Percentiles rank a stretch among this genome's conserved stretches.
phyloP scores from a whole-genome alignment of 129 eudicot genomes.

The Arctium minus region DNA sequence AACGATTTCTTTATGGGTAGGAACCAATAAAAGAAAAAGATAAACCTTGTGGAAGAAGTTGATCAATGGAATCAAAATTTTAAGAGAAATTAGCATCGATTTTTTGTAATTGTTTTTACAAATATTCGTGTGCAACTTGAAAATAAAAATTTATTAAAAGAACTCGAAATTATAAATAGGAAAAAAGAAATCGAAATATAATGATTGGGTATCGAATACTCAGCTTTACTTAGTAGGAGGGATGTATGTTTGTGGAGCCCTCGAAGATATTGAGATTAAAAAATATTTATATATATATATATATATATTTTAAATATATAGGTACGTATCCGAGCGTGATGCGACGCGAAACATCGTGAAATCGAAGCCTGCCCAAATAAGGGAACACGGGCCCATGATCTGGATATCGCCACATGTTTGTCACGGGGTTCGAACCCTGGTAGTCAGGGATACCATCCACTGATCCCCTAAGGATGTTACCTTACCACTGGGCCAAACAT shows the following conservation, averaged over 20 bases:
- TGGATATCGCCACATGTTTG: too few species aligned
- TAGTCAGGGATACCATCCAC: too few species aligned
- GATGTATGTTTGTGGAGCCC: slow-evolving; percentile 16
- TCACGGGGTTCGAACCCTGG: too few species aligned
- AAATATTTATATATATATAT: too few species aligned
- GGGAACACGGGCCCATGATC: too few species aligned
- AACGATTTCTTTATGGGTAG: neutral
- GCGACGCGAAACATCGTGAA: too few species aligned
- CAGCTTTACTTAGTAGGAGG: slow-evolving; percentile 16
- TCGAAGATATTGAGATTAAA: neutral
- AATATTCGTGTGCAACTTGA: slow-evolving; percentile 17
- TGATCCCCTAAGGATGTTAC: too few species aligned
- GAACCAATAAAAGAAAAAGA: neutral
- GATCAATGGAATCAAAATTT: neutral
- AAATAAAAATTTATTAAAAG: neutral
- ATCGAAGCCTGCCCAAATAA: too few species aligned
- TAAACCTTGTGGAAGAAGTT: slow-evolving; percentile 19
- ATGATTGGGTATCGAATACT: slow-evolving; percentile 9
- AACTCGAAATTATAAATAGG: too few species aligned
- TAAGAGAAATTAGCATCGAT: neutral
- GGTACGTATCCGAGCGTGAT: too few species aligned
- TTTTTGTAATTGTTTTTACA: slow-evolving; percentile 4
- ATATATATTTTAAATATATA: too few species aligned
- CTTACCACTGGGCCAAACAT: too few species aligned
- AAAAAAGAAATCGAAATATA: neutral